Base-by-base conservation (phyloP, 1,284 basidiomycete genomes). In the Tilletia indica region DNA sequence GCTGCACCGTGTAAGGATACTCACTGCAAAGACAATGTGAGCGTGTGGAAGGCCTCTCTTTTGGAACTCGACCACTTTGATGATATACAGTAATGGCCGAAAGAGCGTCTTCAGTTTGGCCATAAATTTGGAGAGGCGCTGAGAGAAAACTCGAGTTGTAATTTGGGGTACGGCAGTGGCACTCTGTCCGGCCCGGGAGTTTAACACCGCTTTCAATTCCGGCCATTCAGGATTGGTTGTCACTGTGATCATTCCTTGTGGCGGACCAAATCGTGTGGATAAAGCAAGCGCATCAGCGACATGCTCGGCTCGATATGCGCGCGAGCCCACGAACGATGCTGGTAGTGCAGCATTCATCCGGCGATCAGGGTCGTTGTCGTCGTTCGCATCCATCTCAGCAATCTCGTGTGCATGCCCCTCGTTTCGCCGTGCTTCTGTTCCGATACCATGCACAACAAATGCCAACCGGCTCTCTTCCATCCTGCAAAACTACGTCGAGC, bases 21-120 rank as follows among this genome's bases (percentile, higher is more conserved):
- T 54, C 25, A 54, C 51, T n/a, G 51, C 51, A 54, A 54, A 54
- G 25, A 54, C 51, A 19, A 54, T 54, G 25, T 54, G 51, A 6
- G 51, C 51, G n/a, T 54, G 51, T 31, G 51, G 51, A 19, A 54
- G 51, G 5, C 51, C 51, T 4, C 51, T 4, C 25, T 54, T 54
- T 19, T 54, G 51, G n/a, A 54, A 54, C 51, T 54, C 51, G 25
- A 54, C n/a, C 8, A 54, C 51, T 19, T 31, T 54, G 51, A 54
- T 54, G 51, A 54, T 19, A 19, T 54, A 54, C 8, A 54, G 51
- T 4, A 31, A 19, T 54, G 16, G 16, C n/a, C 5, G 8, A 19
- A n/a, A 54, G 19, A n/a, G 4, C n/a, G 16, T 54, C 51, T 54
- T 54, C 19, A 54, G 25, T 6, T n/a, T 19, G 4, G 51, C 51